Percentiles rank a stretch among this genome's conserved stretches.
Evolutionary conservation across 2,329 filamentous ascomycete species (phyloP).

Genomic region (Trichocomaceae sp.): DNA sequence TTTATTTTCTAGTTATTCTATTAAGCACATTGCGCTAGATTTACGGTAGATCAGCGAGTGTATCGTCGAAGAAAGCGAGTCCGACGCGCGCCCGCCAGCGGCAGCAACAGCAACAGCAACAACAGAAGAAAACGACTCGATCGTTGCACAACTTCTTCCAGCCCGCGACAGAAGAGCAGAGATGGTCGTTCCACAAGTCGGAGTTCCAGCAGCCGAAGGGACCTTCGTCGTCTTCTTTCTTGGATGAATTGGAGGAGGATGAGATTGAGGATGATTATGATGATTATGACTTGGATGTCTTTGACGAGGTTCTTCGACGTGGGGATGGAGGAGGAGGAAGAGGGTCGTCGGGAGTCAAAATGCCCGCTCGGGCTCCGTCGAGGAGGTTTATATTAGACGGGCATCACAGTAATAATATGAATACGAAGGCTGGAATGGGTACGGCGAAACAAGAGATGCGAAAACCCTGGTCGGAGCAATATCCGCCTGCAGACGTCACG

Average conservation of each 20-base stretch:
- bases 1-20: not conserved
- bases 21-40: conserved; percentile 7
- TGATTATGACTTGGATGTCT: not conserved
- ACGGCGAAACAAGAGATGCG: conserved; percentile 39
- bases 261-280: conserved; percentile 37
- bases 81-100: not conserved
- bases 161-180: conserved; percentile 33
- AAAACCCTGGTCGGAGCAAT: conserved; percentile 82
- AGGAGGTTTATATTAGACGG: conserved; percentile 6
- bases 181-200: conserved; percentile 30
- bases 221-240: conserved; percentile 1
- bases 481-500: conserved; percentile 65
- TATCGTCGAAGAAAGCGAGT: not conserved
- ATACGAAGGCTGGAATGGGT: conserved; percentile 16
- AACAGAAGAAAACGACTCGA: conserved; percentile 14
- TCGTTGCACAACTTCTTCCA: conserved; percentile 39
- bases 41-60: conserved; percentile 1
- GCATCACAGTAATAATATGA: conserved; percentile 21
- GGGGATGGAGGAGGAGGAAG: not conserved
- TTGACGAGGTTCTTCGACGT: not conserved
- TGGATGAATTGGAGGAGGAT: conserved; percentile 28
- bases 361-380: conserved; percentile 20
- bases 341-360: conserved; percentile 13
- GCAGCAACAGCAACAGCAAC: not conserved
- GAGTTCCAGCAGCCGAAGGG: conserved; percentile 13